Conservation (phyloP, 2,329 filamentous ascomycete species). For the Dactylellina drechsleri region DNA sequence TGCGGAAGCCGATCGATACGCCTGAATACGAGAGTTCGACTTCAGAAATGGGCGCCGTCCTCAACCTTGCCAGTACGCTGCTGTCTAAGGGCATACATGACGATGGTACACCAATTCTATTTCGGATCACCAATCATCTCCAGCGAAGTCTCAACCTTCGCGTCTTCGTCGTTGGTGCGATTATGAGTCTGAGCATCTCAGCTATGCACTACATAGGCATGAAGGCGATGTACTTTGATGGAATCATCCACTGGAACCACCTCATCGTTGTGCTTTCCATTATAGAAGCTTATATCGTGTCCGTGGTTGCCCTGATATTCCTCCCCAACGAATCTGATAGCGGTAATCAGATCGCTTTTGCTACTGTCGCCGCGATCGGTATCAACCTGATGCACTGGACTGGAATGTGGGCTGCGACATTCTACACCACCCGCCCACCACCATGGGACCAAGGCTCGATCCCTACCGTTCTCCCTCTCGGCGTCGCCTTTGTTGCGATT, state of each 20-base stretch:
- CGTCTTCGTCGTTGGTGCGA: slow-evolving; percentile 34
- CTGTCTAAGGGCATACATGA: slow-evolving; percentile 35
- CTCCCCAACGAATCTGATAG: slow-evolving; percentile 42
- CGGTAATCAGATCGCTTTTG: slow-evolving; percentile 39
- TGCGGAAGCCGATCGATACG: slow-evolving; percentile 38
- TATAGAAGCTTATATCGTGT: slow-evolving; percentile 40
- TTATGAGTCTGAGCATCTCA: slow-evolving; percentile 48
- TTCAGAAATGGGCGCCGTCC: slow-evolving; percentile 43
- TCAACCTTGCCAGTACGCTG: slow-evolving; percentile 37
- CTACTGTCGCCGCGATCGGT: slow-evolving; percentile 43
- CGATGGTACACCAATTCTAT: slow-evolving; percentile 8
- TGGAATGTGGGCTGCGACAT: slow-evolving; percentile 52
- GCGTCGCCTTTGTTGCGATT: slow-evolving; percentile 49
- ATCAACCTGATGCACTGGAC: slow-evolving; percentile 52
- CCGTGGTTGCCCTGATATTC: slow-evolving; percentile 43
- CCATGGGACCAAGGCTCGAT: slow-evolving; percentile 45
- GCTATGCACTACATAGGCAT: slow-evolving; percentile 53
- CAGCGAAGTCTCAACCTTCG: slow-evolving; percentile 26
- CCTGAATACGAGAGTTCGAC: slow-evolving; percentile 50
- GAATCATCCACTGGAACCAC: slow-evolving; percentile 33
- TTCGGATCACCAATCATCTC: slow-evolving; percentile 27
- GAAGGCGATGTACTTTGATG: slow-evolving; percentile 50
- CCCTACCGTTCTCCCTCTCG: slow-evolving; percentile 42
- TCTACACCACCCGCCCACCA: slow-evolving; percentile 41
- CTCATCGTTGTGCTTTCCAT: slow-evolving; percentile 40